These are phyloP conservation scores for Wickerhamomyces kurtzmanii DNA, from an alignment of 805 yeast genomes.

Conservation along the genomic window DNA sequence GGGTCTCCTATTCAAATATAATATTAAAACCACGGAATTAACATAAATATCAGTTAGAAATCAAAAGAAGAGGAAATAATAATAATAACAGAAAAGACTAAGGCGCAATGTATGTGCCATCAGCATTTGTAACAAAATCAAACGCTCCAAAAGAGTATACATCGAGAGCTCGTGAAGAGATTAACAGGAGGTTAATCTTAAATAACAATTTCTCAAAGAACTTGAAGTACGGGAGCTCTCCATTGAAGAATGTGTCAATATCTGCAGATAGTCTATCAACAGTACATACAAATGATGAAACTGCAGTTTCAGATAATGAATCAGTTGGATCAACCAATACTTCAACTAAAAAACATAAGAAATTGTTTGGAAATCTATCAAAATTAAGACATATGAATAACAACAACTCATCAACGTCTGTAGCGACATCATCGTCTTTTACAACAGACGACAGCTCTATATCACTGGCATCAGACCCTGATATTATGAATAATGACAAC, in stretches of 20 bases:
- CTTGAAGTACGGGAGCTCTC: slow-evolving; percentile 19
- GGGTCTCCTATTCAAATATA: no score
- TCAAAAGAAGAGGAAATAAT: no score
- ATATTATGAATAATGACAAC: no score
- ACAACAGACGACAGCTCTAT: no score
- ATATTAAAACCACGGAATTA: no score
- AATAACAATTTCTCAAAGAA: slow-evolving; percentile 5
- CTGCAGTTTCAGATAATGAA: not conserved
- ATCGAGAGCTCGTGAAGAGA: slow-evolving; percentile 19
- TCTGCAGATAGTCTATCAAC: slow-evolving; percentile 10
- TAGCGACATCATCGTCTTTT: slow-evolving; percentile 9
- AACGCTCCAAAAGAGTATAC: slow-evolving; percentile 20
- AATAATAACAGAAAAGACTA: no score
- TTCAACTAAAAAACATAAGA: not conserved
- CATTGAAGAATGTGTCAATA: slow-evolving; percentile 15
- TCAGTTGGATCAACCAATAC: not conserved
- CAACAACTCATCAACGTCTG: not conserved
- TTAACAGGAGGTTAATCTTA: slow-evolving; percentile 14
- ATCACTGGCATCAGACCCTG: no score
- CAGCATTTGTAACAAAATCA: slow-evolving; percentile 7
- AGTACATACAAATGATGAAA: not conserved
- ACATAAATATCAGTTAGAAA: no score
- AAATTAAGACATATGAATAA: slow-evolving; percentile 1
- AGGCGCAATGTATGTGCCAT: slow-evolving; percentile 14
- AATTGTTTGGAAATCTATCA: not conserved